Conservation (phyloP, 768 basidiomycete species). For the Galerina marginata region DNA sequence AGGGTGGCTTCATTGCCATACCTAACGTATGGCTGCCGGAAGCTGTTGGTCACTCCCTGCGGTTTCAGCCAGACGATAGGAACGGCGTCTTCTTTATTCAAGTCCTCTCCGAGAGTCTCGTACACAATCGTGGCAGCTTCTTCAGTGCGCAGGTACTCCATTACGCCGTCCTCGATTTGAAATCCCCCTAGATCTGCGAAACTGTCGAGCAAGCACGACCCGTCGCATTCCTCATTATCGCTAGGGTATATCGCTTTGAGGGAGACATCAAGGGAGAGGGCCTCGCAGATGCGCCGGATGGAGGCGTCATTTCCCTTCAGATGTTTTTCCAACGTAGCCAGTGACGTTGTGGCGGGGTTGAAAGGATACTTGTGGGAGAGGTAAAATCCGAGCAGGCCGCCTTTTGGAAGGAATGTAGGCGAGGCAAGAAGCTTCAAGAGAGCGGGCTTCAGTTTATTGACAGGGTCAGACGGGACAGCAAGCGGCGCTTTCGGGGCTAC, state of each 20-base stretch:
- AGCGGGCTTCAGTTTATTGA: neutral
- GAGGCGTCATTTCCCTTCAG: slow-evolving; percentile 37
- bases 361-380: slow-evolving; percentile 43
- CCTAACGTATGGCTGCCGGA: slow-evolving; percentile 14
- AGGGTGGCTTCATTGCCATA: slow-evolving; percentile 30
- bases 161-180: slow-evolving; percentile 13
- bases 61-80: slow-evolving; percentile 10
- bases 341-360: neutral
- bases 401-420: slow-evolving; percentile 39
- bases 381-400: slow-evolving; percentile 47
- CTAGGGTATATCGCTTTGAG: slow-evolving; percentile 27
- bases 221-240: neutral
- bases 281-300: slow-evolving; percentile 24
- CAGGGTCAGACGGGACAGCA: neutral
- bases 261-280: slow-evolving; percentile 19
- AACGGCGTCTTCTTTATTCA: neutral
- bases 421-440: slow-evolving; percentile 36
- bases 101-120: neutral
- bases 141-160: neutral
- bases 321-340: neutral
- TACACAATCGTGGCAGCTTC: neutral
- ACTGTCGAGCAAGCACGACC: neutral
- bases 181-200: slow-evolving; percentile 15
- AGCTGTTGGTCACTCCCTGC: neutral
- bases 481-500: neutral